Evolutionary conservation across 2,329 filamentous ascomycete species (phyloP).

Genomic region (Alternaria brassicicola): DNA sequence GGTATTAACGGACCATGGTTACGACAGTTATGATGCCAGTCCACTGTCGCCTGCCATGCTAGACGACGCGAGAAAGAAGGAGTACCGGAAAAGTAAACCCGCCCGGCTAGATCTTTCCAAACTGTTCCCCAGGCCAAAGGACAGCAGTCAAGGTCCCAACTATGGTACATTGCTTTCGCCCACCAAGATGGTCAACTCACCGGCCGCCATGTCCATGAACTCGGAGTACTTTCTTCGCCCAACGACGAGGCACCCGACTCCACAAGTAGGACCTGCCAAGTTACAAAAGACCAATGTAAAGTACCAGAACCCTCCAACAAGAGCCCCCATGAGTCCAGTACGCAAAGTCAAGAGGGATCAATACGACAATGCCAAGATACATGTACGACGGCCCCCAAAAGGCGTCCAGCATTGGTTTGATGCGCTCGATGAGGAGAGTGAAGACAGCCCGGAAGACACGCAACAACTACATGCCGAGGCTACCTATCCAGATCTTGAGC

Average conservation of each 20-base stretch:
- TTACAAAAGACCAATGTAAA: slow-evolving; percentile 32
- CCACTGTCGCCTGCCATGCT: slow-evolving; percentile 31
- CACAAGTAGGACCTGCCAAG: slow-evolving; percentile 24
- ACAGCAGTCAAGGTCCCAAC: slow-evolving; percentile 24
- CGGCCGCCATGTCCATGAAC: slow-evolving; percentile 46
- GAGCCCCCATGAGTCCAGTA: slow-evolving; percentile 28
- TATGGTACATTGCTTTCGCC: slow-evolving; percentile 44
- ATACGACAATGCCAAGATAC: slow-evolving; percentile 55
- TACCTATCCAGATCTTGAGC: slow-evolving; percentile 1
- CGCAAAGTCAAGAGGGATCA: slow-evolving; percentile 45
- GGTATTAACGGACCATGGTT: slow-evolving; percentile 24
- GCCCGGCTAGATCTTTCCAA: slow-evolving; percentile 51
- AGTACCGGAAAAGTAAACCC: slow-evolving; percentile 44
- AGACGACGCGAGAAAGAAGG: slow-evolving; percentile 25
- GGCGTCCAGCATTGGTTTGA: slow-evolving; percentile 60
- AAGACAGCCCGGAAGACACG: slow-evolving; percentile 34
- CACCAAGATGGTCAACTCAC: slow-evolving; percentile 49
- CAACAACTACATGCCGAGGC: slow-evolving; percentile 20
- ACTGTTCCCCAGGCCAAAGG: slow-evolving; percentile 49
- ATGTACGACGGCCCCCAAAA: slow-evolving; percentile 55
- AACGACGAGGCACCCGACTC: slow-evolving; percentile 41
- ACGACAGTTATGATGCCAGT: slow-evolving; percentile 21
- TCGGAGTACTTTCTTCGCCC: slow-evolving; percentile 47
- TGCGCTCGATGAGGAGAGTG: slow-evolving; percentile 51
- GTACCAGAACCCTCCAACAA: slow-evolving; percentile 22